Percentiles rank a stretch among this genome's conserved stretches.
Conservation (phyloP, 139 green algal genomes). For the Dunaliella primolecta region DNA sequence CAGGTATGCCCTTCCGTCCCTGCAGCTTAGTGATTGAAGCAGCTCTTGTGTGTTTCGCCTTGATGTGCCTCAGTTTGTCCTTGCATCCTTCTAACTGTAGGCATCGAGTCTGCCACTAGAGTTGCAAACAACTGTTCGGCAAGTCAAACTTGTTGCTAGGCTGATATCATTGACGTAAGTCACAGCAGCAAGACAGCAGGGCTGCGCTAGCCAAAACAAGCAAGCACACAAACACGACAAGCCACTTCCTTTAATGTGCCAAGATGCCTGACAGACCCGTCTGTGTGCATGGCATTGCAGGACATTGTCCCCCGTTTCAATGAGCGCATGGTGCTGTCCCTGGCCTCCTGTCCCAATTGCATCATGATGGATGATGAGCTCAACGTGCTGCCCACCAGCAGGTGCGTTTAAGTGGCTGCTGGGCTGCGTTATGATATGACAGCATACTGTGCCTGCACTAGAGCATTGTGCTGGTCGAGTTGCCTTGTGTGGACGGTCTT, state of each 20-base stretch:
- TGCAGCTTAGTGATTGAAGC: not conserved
- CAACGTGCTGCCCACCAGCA: constrained; percentile 94
- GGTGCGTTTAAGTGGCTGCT: not conserved
- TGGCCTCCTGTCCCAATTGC: constrained; percentile 78
- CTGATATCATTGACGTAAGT: too few relatives aligned
- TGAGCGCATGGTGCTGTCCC: constrained; percentile 92
- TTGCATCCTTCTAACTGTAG: too few relatives aligned
- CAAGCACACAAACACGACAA: too few relatives aligned
- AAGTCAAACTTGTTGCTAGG: too few relatives aligned
- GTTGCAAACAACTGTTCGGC: too few relatives aligned
- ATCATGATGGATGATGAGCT: constrained; percentile 98
- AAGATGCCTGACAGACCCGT: not conserved
- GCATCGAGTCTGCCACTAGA: too few relatives aligned
- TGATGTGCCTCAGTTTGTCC: too few relatives aligned
- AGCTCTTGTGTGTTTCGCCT: not conserved
- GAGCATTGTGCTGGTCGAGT: too few relatives aligned
- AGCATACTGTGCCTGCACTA: too few relatives aligned
- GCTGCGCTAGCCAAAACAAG: not conserved
- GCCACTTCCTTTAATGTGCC: too few relatives aligned
- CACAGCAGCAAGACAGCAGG: not conserved
- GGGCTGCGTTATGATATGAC: not conserved
- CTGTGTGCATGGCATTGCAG: not conserved
- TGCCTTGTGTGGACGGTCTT: too few relatives aligned
- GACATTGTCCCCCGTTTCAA: constrained; percentile 79
- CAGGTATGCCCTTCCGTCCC: constrained; percentile 52